phyloP scores from a whole-genome alignment of 495 filamentous ascomycete species.

The Talaromyces nanjingensis region DNA sequence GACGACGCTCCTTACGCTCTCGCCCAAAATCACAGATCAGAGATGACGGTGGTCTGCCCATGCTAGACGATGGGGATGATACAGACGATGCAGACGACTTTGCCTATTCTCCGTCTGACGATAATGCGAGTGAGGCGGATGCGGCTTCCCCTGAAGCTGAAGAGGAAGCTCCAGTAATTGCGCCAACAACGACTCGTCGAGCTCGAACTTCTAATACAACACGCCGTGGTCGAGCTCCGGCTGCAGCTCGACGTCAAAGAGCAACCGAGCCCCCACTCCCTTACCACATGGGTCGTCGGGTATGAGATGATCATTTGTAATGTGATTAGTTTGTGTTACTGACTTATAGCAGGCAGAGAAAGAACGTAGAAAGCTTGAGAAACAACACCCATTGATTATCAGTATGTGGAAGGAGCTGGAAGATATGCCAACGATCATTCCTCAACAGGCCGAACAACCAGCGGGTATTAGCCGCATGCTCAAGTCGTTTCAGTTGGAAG shows the following conservation, averaged over 20 bases:
- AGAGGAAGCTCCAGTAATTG: background rate
- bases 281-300: constrained; percentile 24
- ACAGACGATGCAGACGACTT: constrained; percentile 10
- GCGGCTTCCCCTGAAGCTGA: background rate
- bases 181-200: background rate
- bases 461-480: constrained; percentile 68
- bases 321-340: constrained; percentile 1
- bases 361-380: constrained; percentile 61
- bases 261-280: background rate
- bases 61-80: constrained; percentile 7
- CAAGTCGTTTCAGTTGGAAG: constrained; percentile 89
- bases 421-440: constrained; percentile 55
- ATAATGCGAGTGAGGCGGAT: constrained; percentile 1
- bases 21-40: background rate
- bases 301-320: constrained; percentile 17
- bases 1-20: constrained; percentile 6
- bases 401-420: constrained; percentile 81
- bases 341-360: constrained; percentile 23
- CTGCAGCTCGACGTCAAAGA: background rate
- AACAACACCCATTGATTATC: constrained; percentile 64
- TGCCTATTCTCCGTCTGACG: constrained; percentile 12
- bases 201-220: background rate
- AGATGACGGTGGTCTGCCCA: constrained; percentile 9
- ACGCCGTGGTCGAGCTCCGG: background rate
- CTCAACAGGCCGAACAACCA: constrained; percentile 67